phyloP scores from a whole-genome alignment of 139 green algal species.

The Trebouxia sp. region DNA sequence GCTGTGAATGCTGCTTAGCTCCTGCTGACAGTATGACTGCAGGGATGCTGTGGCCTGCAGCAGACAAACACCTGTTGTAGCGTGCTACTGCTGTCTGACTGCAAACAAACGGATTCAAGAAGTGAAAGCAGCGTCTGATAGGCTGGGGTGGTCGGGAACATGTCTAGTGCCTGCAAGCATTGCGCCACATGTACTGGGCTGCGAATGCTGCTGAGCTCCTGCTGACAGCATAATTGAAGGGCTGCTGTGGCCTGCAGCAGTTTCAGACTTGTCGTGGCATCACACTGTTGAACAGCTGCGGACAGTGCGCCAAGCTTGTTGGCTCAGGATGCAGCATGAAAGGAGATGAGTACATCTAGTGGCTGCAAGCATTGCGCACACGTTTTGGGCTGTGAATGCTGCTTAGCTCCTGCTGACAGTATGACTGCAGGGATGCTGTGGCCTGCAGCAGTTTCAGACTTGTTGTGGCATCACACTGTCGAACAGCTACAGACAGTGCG shows the following conservation, averaged over 20 bases:
- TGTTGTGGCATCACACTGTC: too few relatives aligned
- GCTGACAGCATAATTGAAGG: constrained; percentile 36
- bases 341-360: constrained; percentile 37
- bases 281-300: too few relatives aligned
- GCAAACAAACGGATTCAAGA: too few relatives aligned
- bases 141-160: constrained; percentile 31
- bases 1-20: constrained; percentile 46
- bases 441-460: background rate
- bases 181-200: constrained; percentile 36
- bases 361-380: constrained; percentile 38
- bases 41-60: constrained; percentile 28
- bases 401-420: constrained; percentile 47
- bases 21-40: constrained; percentile 34
- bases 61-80: too few relatives aligned
- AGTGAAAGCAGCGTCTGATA: constrained; percentile 45
- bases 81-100: too few relatives aligned
- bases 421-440: constrained; percentile 25
- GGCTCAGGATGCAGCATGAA: constrained; percentile 22
- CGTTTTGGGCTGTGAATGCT: constrained; percentile 39
- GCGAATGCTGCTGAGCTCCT: constrained; percentile 49
- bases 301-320: constrained; percentile 43
- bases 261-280: too few relatives aligned
- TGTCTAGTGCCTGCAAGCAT: constrained; percentile 39
- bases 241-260: background rate
- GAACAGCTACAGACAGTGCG: too few relatives aligned